phyloP scores from a whole-genome alignment of 192 early-diverging fungal genomes.

The Backusella mclennaniae region DNA sequence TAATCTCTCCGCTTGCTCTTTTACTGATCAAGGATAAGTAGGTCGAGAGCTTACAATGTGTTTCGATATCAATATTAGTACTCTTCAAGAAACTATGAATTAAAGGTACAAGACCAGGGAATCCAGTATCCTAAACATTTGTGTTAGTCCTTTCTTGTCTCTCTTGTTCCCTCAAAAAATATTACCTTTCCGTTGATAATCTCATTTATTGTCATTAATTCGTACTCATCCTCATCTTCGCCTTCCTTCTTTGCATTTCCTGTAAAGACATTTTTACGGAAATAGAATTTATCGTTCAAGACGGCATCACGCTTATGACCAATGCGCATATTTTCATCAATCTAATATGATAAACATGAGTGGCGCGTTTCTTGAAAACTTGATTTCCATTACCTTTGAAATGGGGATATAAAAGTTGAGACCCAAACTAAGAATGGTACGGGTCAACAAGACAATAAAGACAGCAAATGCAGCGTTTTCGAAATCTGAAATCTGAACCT shows the following conservation, averaged over 20 bases:
- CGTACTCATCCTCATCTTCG: conserved; percentile 50
- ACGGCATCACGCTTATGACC: conserved; percentile 87
- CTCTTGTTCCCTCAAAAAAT: background rate
- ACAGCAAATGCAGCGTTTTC: conserved; percentile 96
- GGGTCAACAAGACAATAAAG: conserved; percentile 89
- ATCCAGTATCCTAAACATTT: conserved; percentile 43
- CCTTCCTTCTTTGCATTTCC: background rate
- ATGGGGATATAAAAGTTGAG: conserved; percentile 97
- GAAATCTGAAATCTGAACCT: conserved; percentile 94
- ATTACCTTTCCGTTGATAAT: conserved; percentile 63
- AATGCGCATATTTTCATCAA: conserved; percentile 92
- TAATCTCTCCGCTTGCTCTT: conserved; percentile 77
- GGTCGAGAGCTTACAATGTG: conserved; percentile 63
- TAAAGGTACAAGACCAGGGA: conserved; percentile 82
- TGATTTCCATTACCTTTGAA: conserved; percentile 63
- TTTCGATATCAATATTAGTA: conserved; percentile 63
- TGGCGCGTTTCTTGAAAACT: background rate
- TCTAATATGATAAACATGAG: conserved; percentile 35
- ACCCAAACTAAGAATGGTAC: conserved; percentile 83
- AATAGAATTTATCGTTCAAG: conserved; percentile 81
- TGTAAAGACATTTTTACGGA: conserved; percentile 81
- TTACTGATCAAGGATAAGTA: conserved; percentile 81
- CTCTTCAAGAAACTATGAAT: conserved; percentile 85
- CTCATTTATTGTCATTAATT: conserved; percentile 83
- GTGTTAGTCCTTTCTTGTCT: background rate